Conservation (phyloP, 176 grass and related monocot genomes). For the Oryza punctata region DNA sequence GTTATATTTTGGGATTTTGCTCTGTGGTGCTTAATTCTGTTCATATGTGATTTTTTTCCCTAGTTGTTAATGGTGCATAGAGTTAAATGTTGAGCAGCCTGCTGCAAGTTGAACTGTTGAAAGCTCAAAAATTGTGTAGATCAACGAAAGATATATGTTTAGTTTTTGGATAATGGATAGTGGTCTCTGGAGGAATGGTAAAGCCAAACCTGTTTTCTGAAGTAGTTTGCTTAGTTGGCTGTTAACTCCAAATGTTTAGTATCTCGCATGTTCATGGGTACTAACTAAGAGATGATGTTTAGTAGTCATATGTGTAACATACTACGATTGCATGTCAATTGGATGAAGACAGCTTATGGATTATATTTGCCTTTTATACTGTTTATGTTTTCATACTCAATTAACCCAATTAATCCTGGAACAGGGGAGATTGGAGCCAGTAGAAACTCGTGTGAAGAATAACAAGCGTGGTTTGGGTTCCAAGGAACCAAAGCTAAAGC, state of each 20-base stretch:
- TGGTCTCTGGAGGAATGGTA: not conserved
- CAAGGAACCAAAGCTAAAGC: slow-evolving; percentile 62
- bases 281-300: not conserved
- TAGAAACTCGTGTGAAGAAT: slow-evolving; percentile 77
- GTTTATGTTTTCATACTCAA: slow-evolving; percentile 9
- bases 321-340: not conserved
- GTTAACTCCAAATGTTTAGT: not conserved
- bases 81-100: not conserved
- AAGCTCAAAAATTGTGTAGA: not conserved
- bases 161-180: not conserved
- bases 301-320: not conserved
- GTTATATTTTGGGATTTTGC: not conserved
- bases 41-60: not conserved
- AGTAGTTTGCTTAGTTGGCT: not conserved
- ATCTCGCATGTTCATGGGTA: not conserved
- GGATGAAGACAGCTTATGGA: not conserved
- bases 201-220: not conserved
- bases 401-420: not conserved
- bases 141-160: not conserved
- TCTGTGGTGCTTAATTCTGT: not conserved
- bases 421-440: slow-evolving; percentile 80
- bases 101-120: not conserved
- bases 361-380: not conserved
- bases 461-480: slow-evolving; percentile 87
- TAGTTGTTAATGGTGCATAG: not conserved